These are phyloP conservation scores for Cryptococcus neoformans DNA, from an alignment of 1,284 basidiomycete species.

Conservation along the genomic window DNA sequence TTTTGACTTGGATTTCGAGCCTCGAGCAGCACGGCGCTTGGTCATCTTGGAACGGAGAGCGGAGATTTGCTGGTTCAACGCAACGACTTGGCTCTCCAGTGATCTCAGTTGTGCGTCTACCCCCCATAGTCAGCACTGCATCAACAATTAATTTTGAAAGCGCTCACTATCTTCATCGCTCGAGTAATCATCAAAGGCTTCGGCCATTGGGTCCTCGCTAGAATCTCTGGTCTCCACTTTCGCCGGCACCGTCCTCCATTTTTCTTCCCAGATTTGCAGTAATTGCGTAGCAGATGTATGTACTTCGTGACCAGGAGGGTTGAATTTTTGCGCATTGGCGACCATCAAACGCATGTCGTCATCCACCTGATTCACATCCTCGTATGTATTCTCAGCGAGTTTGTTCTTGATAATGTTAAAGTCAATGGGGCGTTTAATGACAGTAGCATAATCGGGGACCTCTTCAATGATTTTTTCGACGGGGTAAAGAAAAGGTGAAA, in stretches of 20 bases:
- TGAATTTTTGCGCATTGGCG: slow-evolving; percentile 89
- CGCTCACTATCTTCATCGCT: slow-evolving; percentile 49
- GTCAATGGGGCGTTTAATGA: slow-evolving; percentile 95
- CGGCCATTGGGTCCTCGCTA: slow-evolving; percentile 57
- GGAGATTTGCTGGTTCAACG: slow-evolving; percentile 23
- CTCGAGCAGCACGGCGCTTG: slow-evolving; percentile 23
- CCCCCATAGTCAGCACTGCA: background rate
- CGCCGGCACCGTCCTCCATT: slow-evolving; percentile 76
- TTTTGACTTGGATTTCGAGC: slow-evolving; percentile 24
- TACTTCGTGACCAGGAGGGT: slow-evolving; percentile 82
- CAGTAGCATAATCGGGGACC: slow-evolving; percentile 79
- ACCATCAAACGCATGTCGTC: slow-evolving; percentile 94
- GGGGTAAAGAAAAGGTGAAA: slow-evolving; percentile 87
- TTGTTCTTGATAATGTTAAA: slow-evolving; percentile 81
- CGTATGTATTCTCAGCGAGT: slow-evolving; percentile 71
- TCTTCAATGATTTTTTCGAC: slow-evolving; percentile 67
- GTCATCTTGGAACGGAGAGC: slow-evolving; percentile 29
- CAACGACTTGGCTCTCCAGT: slow-evolving; percentile 12
- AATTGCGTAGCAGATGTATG: slow-evolving; percentile 77
- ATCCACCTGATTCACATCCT: slow-evolving; percentile 71
- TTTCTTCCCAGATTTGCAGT: slow-evolving; percentile 83
- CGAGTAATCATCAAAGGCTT: slow-evolving; percentile 38
- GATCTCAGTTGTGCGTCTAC: slow-evolving; percentile 3
- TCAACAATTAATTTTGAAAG: background rate
- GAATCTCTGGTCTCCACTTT: slow-evolving; percentile 44